These are phyloP conservation scores for Trypanosoma rangeli DNA, from an alignment of 208 protist genomes.

Conservation along the genomic window DNA sequence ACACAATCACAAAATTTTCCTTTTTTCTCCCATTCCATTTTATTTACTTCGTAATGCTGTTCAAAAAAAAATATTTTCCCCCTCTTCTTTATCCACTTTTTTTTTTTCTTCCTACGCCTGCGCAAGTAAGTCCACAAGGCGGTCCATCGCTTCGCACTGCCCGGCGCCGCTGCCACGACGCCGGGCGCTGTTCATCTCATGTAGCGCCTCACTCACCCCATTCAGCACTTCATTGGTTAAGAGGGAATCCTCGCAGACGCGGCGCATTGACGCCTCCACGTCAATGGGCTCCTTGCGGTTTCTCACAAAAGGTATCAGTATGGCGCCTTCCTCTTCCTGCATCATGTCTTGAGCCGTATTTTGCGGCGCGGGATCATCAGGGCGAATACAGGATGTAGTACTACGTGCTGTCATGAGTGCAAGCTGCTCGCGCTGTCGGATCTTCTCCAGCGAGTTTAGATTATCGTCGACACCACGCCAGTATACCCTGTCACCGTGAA, in stretches of 20 bases:
- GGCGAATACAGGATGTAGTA: not conserved
- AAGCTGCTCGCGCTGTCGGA: slow-evolving; percentile 35
- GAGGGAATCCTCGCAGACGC: slow-evolving; percentile 19
- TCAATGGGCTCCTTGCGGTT: slow-evolving; percentile 12
- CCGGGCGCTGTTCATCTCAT: slow-evolving; percentile 22
- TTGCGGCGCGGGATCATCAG: not conserved
- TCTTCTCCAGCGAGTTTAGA: slow-evolving; percentile 59
- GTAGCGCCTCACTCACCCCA: slow-evolving; percentile 19
- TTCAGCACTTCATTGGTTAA: slow-evolving; percentile 18
- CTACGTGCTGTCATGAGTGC: slow-evolving; percentile 29
- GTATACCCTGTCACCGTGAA: slow-evolving; percentile 24
- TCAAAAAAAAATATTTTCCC: not conserved
- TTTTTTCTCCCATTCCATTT: not conserved
- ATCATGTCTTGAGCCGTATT: not conserved
- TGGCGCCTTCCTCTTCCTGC: slow-evolving; percentile 18
- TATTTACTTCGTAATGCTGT: not conserved
- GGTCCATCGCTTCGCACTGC: slow-evolving; percentile 33
- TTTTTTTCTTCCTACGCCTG: slow-evolving; percentile 22
- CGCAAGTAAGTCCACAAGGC: slow-evolving; percentile 40
- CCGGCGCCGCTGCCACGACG: slow-evolving; percentile 7
- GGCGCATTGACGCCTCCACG: slow-evolving; percentile 10
- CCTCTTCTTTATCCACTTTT: not conserved
- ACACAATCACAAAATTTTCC: not conserved
- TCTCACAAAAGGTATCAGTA: slow-evolving; percentile 39
- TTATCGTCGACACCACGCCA: slow-evolving; percentile 51